These are phyloP conservation scores for Guadua angustifolia DNA, from an alignment of 176 grass and related monocot species.

Conservation along the genomic window DNA sequence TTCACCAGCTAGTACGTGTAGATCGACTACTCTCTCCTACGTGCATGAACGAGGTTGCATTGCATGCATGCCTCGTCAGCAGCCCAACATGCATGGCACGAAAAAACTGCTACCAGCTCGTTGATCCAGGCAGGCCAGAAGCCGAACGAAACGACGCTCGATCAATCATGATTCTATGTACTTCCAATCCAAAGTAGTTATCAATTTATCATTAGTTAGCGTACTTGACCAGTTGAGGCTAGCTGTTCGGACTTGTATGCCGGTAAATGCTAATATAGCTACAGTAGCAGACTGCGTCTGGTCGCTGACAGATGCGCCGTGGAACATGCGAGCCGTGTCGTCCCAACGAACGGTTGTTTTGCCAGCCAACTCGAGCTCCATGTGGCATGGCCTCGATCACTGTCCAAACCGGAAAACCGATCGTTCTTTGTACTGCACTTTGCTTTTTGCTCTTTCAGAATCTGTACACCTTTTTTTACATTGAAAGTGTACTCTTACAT, in stretches of 20 bases:
- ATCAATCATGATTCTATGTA: background rate
- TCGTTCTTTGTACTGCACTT: background rate
- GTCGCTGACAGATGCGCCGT: background rate
- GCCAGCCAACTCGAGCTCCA: slow-evolving; percentile 47
- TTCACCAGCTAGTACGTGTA: no score
- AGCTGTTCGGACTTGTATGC: background rate
- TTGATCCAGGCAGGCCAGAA: background rate
- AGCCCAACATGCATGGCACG: background rate
- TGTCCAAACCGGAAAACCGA: background rate
- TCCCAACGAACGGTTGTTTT: slow-evolving; percentile 10
- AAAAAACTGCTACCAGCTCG: background rate
- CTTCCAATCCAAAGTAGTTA: background rate
- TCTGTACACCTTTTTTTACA: background rate
- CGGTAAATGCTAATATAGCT: background rate
- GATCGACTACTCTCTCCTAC: background rate
- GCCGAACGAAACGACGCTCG: background rate
- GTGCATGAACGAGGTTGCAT: background rate
- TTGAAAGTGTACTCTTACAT: background rate
- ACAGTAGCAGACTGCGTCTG: background rate
- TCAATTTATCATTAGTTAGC: background rate
- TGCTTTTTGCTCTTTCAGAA: background rate
- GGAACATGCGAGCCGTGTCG: slow-evolving; percentile 14
- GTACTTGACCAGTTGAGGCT: background rate
- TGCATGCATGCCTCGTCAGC: background rate
- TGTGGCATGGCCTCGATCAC: slow-evolving; percentile 34